Base-by-base conservation (phyloP, 202 grass and related monocot species). In the Carex sylvatica region DNA sequence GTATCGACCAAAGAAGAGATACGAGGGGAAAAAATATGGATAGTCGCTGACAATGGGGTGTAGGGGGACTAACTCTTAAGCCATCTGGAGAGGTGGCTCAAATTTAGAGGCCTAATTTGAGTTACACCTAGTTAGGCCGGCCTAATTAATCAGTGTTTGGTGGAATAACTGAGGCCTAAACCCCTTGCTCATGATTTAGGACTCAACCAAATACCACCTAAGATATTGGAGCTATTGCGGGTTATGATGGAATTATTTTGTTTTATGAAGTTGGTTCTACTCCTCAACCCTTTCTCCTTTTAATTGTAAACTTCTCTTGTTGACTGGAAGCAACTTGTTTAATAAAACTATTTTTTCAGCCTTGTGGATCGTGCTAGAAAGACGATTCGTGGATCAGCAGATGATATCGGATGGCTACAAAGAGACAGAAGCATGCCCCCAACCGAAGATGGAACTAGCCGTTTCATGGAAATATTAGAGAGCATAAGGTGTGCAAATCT, bases 381-480 rank as follows among this genome's bases (percentile, higher is more conserved):
- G 87, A 97, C 94, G 6, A 83, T 97, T 20, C 92, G 79, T 85
- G 94, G 92, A 82, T 97, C 92, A 3, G 92, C 94, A 83, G 88
- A 94, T 83, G 94, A 97, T 88, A 94, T 97, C 49, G 92, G 94
- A 83, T 97, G 92, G 94, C 88, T 97, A 71, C 90, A 94, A 26
- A 35, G 20, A 63, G 85, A 89, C 69, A 74, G 19, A 83, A 80
- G 64, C 69, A 89, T 97, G 89, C 90, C 85, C 58, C 78, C 88
- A 74, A 84, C 85, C 16, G 90, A 92, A 90, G 94, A 97, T 86
- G 90, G 90, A 85, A 97, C 92, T 26, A 30, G 69, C 40, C 65
- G 90, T 74, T 94, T 97, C 81, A 23, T 88, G 72, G 90, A 92
- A 64, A 87, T 97, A 84, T 86, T 92, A 58, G 92, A 94, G 42